Conservation (phyloP, 192 early-diverging fungal species). For the Spinellus fusiger region DNA sequence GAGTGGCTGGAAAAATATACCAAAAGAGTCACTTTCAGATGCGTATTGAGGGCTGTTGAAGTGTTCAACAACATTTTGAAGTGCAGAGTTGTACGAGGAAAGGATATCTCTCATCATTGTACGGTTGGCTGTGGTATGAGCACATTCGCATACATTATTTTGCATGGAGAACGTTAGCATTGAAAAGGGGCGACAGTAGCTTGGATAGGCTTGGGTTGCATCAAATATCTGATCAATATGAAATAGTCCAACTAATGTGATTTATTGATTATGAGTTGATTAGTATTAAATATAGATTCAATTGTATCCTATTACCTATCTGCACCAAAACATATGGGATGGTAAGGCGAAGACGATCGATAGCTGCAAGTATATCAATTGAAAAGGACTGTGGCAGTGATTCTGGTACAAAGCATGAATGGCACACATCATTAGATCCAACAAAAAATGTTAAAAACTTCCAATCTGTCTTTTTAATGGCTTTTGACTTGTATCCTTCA, state of each 20-base stretch:
- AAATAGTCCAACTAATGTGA: constrained; percentile 9
- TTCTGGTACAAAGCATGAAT: constrained; percentile 26
- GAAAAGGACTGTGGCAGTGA: constrained; percentile 20
- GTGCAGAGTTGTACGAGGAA: constrained; percentile 38
- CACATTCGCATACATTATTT: constrained; percentile 31
- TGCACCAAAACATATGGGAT: constrained; percentile 45
- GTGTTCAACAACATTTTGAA: constrained; percentile 27
- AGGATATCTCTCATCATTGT: constrained; percentile 36
- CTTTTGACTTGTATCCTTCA: constrained; percentile 21
- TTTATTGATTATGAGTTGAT: not conserved
- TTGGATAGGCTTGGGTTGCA: constrained; percentile 25
- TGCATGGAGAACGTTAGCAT: constrained; percentile 22
- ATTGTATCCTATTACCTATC: constrained; percentile 27
- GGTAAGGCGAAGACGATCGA: constrained; percentile 26
- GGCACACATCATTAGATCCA: constrained; percentile 53
- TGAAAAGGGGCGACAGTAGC: constrained; percentile 25
- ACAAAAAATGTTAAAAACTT: constrained; percentile 53
- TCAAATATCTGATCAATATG: constrained; percentile 29
- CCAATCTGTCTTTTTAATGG: constrained; percentile 24
- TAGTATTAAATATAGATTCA: not conserved
- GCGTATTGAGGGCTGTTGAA: constrained; percentile 19
- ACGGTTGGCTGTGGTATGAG: constrained; percentile 27
- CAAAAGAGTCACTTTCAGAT: constrained; percentile 32
- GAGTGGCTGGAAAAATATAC: constrained; percentile 42
- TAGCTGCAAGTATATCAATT: constrained; percentile 18